phyloP scores from a whole-genome alignment of 305 asterid genomes.

The Fraxinus floribunda region DNA sequence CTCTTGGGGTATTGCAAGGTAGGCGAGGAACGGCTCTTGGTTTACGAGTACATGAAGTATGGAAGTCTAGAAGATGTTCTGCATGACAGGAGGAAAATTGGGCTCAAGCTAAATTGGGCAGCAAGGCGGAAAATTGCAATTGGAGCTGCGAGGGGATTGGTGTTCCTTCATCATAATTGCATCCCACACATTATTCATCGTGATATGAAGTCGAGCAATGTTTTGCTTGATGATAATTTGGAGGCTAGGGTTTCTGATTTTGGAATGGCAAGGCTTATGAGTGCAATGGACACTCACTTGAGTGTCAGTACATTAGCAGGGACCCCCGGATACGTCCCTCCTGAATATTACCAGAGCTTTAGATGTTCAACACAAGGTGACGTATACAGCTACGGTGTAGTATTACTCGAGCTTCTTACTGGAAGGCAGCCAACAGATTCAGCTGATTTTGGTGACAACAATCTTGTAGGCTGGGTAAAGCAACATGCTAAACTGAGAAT shows the following conservation, averaged over 20 bases:
- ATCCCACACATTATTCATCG: slow-evolving; percentile 87
- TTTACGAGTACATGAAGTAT: slow-evolving; percentile 91
- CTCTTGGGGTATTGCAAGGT: slow-evolving; percentile 75
- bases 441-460: slow-evolving; percentile 85
- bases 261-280: slow-evolving; percentile 94
- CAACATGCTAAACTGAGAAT: slow-evolving; percentile 59
- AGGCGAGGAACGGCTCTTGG: slow-evolving; percentile 80
- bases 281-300: slow-evolving; percentile 85
- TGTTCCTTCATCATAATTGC: slow-evolving; percentile 85
- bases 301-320: slow-evolving; percentile 96
- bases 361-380: slow-evolving; percentile 85
- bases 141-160: slow-evolving; percentile 87
- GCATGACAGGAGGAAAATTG: slow-evolving; percentile 59
- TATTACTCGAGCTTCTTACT: slow-evolving; percentile 78
- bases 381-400: slow-evolving; percentile 95
- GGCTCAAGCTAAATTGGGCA: slow-evolving; percentile 71
- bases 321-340: slow-evolving; percentile 96
- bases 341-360: slow-evolving; percentile 88
- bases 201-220: slow-evolving; percentile 98
- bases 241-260: slow-evolving; percentile 95
- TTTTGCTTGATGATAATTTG: slow-evolving; percentile 71
- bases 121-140: slow-evolving; percentile 74
- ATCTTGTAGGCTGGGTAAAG: slow-evolving; percentile 93
- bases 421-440: slow-evolving; percentile 88
- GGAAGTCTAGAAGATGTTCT: slow-evolving; percentile 89